Base-by-base conservation (phyloP, 208 protist genomes). In the Blastocrithidia nonstop region DNA sequence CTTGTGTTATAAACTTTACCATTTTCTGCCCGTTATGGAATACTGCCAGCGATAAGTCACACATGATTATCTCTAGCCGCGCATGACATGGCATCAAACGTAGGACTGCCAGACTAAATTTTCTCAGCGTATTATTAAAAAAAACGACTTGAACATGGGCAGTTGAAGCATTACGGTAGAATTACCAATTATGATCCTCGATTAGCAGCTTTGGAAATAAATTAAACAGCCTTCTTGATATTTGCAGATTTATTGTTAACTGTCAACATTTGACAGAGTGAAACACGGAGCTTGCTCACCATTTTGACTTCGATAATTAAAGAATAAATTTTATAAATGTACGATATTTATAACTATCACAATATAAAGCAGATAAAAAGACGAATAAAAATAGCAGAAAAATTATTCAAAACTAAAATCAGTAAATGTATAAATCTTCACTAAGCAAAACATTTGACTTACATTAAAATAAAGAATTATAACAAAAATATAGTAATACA, bases 111-210 rank as follows among this genome's bases (percentile, higher is more conserved):
- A 16, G 63, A 36, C 0, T 24, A 19, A 33, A 95, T 47, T 2
- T 54, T 4, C 65, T 99, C 96, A 7, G 95, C 82, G 54, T 98
- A 98, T 44, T 89, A 53, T 11, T 72, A 66, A 59, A 99, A 98
- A 39, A 85, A 88, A 19, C 79, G 76, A 2, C 79, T 94, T 1
- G 71, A 84, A 56, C 98, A 99, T 4, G 96, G 96, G 36, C 72
- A 91, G 66, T 98, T 98, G 51, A 88, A 95, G 50, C 83, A 94
- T 37, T 96, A 90, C 6, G 95, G 95, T 20, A 98, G 65, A 6
- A 95, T 66, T 1, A 93, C 77, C 19, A 98, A 39, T 15, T 85
- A 26, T 22, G 90, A 78, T 9, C 93, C 93, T 13, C 76, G 54
- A 20, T 59, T 47, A 0, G 80, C 71, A 22, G 93, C 92, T 15